Evolutionary conservation across 352 stramenopile genomes (phyloP), one percentile per base, ranked within the genome.

Genomic region (Phytophthora kernoviae): DNA sequence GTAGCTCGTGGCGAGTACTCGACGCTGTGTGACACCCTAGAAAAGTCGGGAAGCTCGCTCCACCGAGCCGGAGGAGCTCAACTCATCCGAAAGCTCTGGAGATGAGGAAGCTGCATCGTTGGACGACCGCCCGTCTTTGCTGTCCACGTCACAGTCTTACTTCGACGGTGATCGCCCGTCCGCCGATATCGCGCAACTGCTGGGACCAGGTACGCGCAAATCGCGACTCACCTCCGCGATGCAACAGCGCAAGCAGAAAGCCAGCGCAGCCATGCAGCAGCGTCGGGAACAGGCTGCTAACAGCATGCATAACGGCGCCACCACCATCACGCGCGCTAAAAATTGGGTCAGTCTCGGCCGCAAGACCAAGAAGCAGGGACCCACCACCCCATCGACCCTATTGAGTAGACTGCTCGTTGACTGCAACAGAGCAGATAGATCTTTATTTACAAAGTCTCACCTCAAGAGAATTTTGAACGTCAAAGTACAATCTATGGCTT

Each of bases 1-100:
- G 60, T 47, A 0, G 57, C 68, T 9, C 74, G 68, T 0, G 39
- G 49, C 1, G 79, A 89, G 63, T 87, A 81, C 59, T 70, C 58
- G 20, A 79, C 58, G 0, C 55, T 89, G 26, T 77, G 68, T 26
- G 70, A 79, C 17, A 79, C 69, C 39, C 59, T 88, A 10, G 73
- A 80, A 22, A 84, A 91, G 56, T 73, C 68, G 5, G 56, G 56
- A 3, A 81, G 73, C 75, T 21, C 68, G 76, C 9, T 75, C 73
- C 12, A 83, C 76, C 2, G 76, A 83, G 22, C 58, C 71, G 10
- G 76, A 86, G 56, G 70, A 75, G 10, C 55, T 81, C 33, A 68
- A 70, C 47, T 81, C 68, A 14, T 77, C 69, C 30, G 67, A 75
- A 37, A 73, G 47, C 24, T 63, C 63, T 27, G 73, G 69, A 3